These are phyloP conservation scores for Flaveria trinervia DNA, from an alignment of 129 eudicot species.

Conservation along the genomic window DNA sequence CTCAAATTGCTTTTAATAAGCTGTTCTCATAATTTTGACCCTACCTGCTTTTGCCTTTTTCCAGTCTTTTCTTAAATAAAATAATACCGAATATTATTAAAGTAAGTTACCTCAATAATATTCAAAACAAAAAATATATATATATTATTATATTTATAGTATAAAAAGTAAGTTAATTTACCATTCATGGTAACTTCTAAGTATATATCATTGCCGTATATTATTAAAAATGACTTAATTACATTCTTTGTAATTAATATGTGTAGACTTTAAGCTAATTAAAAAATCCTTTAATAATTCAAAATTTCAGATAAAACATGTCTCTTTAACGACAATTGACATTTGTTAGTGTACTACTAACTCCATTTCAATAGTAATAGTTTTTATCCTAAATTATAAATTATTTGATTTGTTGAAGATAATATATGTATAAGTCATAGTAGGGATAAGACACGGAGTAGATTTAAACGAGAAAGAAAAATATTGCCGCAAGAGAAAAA, in stretches of 20 bases:
- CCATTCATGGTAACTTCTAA: neutral
- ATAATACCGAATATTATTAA: neutral
- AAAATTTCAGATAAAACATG: neutral
- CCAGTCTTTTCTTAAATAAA: neutral
- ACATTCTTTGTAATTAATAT: no score
- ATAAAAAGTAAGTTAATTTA: neutral
- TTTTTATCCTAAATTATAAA: no score
- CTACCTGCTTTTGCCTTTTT: constrained; percentile 17
- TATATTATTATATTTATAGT: neutral
- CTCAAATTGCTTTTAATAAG: constrained; percentile 4
- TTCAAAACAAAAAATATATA: neutral
- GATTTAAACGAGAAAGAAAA: neutral
- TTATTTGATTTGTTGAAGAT: neutral
- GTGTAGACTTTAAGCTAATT: no score
- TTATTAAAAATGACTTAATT: neutral
- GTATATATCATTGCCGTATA: no score
- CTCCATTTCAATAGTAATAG: neutral
- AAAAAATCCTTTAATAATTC: neutral
- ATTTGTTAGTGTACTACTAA: neutral
- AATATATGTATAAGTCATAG: neutral
- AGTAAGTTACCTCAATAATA: neutral
- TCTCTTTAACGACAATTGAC: constrained; percentile 5
- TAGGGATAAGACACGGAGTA: neutral
- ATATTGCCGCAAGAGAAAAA: no score
- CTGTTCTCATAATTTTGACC: constrained; percentile 15